These are phyloP conservation scores for Carex kokanica DNA, from an alignment of 176 grass and related monocot species.

Conservation along the genomic window DNA sequence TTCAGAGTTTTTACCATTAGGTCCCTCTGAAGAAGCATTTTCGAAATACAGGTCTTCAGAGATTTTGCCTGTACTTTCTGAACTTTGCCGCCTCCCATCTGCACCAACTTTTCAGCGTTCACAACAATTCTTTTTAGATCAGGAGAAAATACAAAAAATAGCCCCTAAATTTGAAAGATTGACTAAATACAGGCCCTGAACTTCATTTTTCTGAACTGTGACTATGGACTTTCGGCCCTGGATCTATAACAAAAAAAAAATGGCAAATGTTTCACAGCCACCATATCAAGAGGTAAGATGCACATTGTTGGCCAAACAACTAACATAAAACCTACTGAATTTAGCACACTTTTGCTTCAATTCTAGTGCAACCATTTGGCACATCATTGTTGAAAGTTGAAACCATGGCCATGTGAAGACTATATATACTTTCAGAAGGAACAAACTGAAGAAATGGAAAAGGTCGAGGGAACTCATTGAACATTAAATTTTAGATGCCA, in stretches of 20 bases:
- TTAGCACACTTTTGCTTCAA: background rate
- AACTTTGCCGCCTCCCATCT: constrained; percentile 55
- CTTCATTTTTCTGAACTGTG: constrained; percentile 6
- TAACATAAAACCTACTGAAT: constrained; percentile 2
- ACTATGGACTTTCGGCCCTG: background rate
- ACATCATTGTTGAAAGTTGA: constrained; percentile 1
- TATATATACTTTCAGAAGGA: background rate
- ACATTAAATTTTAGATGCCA: background rate
- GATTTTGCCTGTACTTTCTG: constrained; percentile 26
- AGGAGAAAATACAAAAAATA: constrained; percentile 12
- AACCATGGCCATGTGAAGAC: background rate
- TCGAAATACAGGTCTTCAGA: constrained; percentile 17
- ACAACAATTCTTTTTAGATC: constrained; percentile 44
- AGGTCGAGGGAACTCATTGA: background rate
- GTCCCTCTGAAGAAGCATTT: constrained; percentile 43
- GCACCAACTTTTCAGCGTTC: constrained; percentile 66
- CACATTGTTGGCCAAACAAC: background rate
- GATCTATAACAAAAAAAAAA: background rate
- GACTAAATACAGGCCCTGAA: background rate
- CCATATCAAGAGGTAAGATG: background rate
- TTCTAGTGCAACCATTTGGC: background rate
- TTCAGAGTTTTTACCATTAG: constrained; percentile 41
- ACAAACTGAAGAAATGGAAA: background rate
- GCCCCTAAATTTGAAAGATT: background rate
- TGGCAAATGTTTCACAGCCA: background rate